These are phyloP conservation scores for Lathyrus sativus DNA, from an alignment of 306 rosid genomes.

Conservation along the genomic window DNA sequence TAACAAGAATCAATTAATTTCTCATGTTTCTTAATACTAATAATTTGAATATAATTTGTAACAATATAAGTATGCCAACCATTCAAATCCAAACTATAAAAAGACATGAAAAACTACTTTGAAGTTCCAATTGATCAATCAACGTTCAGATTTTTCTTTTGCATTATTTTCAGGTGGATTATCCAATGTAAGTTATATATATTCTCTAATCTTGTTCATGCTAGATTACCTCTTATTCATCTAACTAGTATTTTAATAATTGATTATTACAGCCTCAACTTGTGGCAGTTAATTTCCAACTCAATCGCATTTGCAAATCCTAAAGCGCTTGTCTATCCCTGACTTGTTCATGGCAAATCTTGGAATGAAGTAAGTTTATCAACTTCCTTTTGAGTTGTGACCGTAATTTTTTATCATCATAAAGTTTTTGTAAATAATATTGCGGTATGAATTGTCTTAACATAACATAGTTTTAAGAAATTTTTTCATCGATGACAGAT, in stretches of 20 bases:
- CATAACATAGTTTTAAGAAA: not conserved
- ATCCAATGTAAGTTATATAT: constrained; percentile 45
- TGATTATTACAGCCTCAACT: constrained; percentile 64
- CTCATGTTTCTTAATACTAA: not conserved
- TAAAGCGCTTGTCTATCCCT: constrained; percentile 85
- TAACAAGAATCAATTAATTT: not conserved
- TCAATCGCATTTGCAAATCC: constrained; percentile 72
- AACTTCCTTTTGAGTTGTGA: not conserved
- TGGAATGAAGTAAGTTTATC: constrained; percentile 80
- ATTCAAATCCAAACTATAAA: constrained; percentile 44
- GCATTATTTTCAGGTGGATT: constrained; percentile 80
- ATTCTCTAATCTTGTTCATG: constrained; percentile 29
- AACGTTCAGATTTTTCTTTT: constrained; percentile 83
- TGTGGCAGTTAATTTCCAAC: constrained; percentile 74
- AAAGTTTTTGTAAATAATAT: not conserved
- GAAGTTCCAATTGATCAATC: constrained; percentile 74
- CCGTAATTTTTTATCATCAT: not conserved
- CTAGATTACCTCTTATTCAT: not conserved
- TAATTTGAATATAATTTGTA: constrained; percentile 36
- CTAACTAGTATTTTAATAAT: constrained; percentile 28
- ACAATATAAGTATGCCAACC: constrained; percentile 70
- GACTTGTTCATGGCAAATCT: constrained; percentile 86
- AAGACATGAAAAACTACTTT: constrained; percentile 62
- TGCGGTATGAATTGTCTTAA: too few species aligned
- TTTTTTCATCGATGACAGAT: constrained; percentile 54